A percentile compares a stretch with the other conserved stretches of the same genome.
phyloP scores from a whole-genome alignment of 306 rosid species.

The Rosa chinensis region DNA sequence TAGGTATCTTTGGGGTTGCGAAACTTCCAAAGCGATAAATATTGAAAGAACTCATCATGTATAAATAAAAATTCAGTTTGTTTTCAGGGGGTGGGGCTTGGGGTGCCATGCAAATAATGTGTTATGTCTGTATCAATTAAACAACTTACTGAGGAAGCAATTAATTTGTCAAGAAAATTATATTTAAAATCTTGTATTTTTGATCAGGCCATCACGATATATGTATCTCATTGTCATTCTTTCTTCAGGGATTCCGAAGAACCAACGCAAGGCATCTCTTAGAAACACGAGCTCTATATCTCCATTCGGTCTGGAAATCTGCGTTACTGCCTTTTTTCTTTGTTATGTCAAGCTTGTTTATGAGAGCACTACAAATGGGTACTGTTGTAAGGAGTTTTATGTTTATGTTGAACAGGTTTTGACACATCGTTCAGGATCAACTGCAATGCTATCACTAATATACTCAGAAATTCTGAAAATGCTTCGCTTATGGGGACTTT shows the following conservation, averaged over 20 bases:
- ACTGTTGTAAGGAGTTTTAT: slow-evolving; percentile 26
- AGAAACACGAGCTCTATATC: slow-evolving; percentile 71
- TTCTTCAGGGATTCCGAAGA: slow-evolving; percentile 70
- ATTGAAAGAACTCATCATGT: background rate
- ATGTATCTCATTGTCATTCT: background rate
- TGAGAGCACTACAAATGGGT: slow-evolving; percentile 1
- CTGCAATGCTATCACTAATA: slow-evolving; percentile 75
- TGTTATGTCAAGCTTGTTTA: slow-evolving; percentile 21
- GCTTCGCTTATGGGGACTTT: slow-evolving; percentile 92
- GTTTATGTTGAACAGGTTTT: slow-evolving; percentile 59
- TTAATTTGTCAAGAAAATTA: background rate
- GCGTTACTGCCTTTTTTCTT: background rate
- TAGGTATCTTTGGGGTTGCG: background rate
- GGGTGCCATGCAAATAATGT: too few relatives aligned
- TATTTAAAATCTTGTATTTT: background rate
- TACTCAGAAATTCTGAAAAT: slow-evolving; percentile 84
- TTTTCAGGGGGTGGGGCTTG: too few relatives aligned
- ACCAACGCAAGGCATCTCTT: slow-evolving; percentile 38
- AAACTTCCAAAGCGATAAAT: background rate
- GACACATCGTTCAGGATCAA: slow-evolving; percentile 86
- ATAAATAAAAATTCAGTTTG: too few relatives aligned
- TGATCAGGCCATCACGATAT: too few relatives aligned
- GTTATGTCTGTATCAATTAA: background rate
- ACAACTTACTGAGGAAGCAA: background rate
- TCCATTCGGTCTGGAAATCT: slow-evolving; percentile 63